Evolutionary conservation across 1,284 basidiomycete genomes (phyloP), one percentile per base, ranked within the genome.

Genomic region (Melanopsichium pennsylvanicum): DNA sequence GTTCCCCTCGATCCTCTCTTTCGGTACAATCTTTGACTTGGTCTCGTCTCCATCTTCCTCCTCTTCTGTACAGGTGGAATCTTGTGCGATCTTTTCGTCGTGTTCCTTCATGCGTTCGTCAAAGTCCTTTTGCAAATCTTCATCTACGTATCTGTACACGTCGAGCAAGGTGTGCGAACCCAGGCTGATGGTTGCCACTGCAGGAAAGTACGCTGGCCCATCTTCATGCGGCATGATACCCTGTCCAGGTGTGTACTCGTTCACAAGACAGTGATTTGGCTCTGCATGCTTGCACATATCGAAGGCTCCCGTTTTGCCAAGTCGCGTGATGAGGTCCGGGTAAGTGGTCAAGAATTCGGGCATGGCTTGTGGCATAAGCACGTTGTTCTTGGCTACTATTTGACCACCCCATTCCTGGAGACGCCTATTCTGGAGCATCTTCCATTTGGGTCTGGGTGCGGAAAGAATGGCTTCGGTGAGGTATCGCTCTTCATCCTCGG

Each of bases 171-270:
- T 85, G 81, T 93, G 89, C 0, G 90, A 90, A 25, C 89, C 90
- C 47, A 97, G 84, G 11, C 92, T 93, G 51, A 97, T 84, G 10
- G 93, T 97, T 1, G 92, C 90, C 0, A 97, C 93, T 6, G 90
- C 88, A 0, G 93, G 90, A 72, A 88, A 85, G 82, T 96, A 97
- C 4, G 90, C 87, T 0, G 90, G 88, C 0, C 94, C 93, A 79
- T 97, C 94, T 82, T 96, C 89, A 75, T 96, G 94, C 1, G 93
- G 92, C 62, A 79, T 68, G 59, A 97, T 97, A 18, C 94, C 94
- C 83, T 97, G 92, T 2, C 91, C 91, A 6, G 92, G 86, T 22
- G 86, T 84, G 79, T 97, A 97, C 60, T 82, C 73, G 38, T 89
- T 91, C 44, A 75, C 67, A 33, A 74, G 71, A 59, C 95, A 86